A percentile compares a stretch with the other conserved stretches of the same genome.
These are phyloP conservation scores for Monilinia fructigena DNA, from an alignment of 2,329 filamentous ascomycete species.

Conservation along the genomic window DNA sequence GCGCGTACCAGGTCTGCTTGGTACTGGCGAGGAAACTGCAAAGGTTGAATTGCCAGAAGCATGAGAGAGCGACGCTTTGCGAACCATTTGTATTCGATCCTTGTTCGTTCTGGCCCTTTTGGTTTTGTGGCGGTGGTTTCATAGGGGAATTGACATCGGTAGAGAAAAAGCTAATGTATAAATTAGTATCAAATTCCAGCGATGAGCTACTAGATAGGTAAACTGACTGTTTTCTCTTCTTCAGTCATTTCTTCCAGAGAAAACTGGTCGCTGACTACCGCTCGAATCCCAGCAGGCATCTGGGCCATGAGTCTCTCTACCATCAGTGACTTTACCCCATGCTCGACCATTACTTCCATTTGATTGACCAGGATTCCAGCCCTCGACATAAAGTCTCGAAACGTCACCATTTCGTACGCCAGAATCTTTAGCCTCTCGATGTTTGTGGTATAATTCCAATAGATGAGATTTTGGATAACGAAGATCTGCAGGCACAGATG, in stretches of 20 bases:
- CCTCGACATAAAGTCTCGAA: constrained; percentile 66
- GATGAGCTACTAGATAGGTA: constrained; percentile 27
- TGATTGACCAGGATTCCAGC: constrained; percentile 74
- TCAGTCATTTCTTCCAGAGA: constrained; percentile 67
- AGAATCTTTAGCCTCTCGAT: constrained; percentile 44
- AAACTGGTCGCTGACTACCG: constrained; percentile 69
- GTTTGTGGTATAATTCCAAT: constrained; percentile 66
- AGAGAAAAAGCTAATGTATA: constrained; percentile 68
- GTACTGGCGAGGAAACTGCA: constrained; percentile 70
- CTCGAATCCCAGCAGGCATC: constrained; percentile 86
- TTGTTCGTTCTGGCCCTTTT: constrained; percentile 56
- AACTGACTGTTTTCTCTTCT: constrained; percentile 59
- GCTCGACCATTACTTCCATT: constrained; percentile 60
- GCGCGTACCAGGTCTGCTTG: constrained; percentile 69
- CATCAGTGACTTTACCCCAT: constrained; percentile 78
- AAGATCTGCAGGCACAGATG: constrained; percentile 38
- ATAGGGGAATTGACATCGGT: constrained; percentile 90
- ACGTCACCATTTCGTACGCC: constrained; percentile 57
- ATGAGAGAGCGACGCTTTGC: constrained; percentile 78
- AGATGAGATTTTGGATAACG: constrained; percentile 54
- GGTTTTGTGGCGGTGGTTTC: constrained; percentile 73
- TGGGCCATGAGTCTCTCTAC: constrained; percentile 75
- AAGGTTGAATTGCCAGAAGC: constrained; percentile 60
- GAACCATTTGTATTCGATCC: constrained; percentile 59
- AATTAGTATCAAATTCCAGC: constrained; percentile 27